Conservation (phyloP, 805 yeast species). For the Wickerhamiella vanderwaltii region DNA sequence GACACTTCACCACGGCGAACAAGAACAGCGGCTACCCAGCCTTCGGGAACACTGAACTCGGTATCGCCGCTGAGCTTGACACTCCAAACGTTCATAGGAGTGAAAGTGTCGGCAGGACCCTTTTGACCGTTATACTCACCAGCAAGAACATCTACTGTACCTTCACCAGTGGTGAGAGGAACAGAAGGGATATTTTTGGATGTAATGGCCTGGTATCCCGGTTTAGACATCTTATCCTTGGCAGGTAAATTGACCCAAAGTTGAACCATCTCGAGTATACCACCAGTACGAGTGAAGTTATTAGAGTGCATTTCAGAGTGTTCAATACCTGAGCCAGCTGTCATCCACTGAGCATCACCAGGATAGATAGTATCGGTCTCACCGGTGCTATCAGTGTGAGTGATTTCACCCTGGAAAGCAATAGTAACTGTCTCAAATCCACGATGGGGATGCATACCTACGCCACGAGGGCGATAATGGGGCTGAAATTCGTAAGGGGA, state of each 20-base stretch:
- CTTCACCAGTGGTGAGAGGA: constrained; percentile 45
- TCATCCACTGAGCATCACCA: constrained; percentile 86
- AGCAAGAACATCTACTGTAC: constrained; percentile 57
- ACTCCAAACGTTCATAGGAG: constrained; percentile 67
- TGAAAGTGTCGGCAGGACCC: constrained; percentile 61
- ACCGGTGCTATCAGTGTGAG: constrained; percentile 81
- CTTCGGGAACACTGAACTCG: constrained; percentile 44
- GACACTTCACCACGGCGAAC: constrained; percentile 47
- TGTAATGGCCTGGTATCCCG: constrained; percentile 65
- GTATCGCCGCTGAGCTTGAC: constrained; percentile 54
- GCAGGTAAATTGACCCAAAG: constrained; percentile 77
- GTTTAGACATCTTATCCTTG: constrained; percentile 47
- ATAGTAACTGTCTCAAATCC: constrained; percentile 70
- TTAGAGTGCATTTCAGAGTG: constrained; percentile 57
- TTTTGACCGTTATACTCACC: constrained; percentile 69
- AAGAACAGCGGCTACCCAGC: constrained; percentile 60
- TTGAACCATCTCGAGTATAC: constrained; percentile 58
- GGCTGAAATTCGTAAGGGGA: constrained; percentile 13
- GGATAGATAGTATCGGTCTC: constrained; percentile 57
- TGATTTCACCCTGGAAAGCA: constrained; percentile 49
- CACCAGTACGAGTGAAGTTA: constrained; percentile 21
- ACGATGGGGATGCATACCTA: constrained; percentile 50
- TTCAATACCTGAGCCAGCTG: constrained; percentile 77
- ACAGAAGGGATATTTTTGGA: constrained; percentile 58
- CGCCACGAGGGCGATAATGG: constrained; percentile 12